These are phyloP conservation scores for Cyclostephanos tholiformis DNA, from an alignment of 108 stramenopile species.

Conservation along the genomic window DNA sequence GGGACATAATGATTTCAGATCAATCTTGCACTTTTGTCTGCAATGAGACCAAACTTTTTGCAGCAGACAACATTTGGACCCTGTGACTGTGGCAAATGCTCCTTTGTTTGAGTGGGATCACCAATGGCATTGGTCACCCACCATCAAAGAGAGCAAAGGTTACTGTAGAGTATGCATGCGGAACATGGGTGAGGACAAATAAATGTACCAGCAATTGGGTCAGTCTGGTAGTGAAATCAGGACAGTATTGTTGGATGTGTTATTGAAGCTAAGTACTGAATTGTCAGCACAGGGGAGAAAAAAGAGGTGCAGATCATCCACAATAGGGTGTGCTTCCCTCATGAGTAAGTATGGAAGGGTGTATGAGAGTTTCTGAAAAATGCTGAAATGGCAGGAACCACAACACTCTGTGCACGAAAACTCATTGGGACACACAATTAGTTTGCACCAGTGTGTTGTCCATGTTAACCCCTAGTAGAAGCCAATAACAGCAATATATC, in stretches of 20 bases:
- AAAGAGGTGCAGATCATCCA: neutral
- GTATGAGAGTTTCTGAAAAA: too few species aligned
- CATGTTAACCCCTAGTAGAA: too few species aligned
- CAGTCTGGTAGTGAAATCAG: neutral
- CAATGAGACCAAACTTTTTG: neutral
- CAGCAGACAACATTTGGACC: neutral
- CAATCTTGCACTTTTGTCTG: neutral
- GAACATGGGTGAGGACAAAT: neutral
- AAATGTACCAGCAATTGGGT: neutral
- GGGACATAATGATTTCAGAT: conserved; percentile 7
- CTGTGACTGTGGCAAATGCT: conserved; percentile 10
- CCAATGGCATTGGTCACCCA: neutral
- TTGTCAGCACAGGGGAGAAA: neutral
- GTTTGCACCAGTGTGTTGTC: too few species aligned
- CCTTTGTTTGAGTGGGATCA: conserved; percentile 10
- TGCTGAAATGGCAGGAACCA: too few species aligned
- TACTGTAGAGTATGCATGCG: neutral
- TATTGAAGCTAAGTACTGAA: neutral
- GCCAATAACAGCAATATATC: too few species aligned
- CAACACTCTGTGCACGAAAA: too few species aligned
- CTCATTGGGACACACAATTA: too few species aligned
- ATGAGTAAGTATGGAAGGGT: too few species aligned
- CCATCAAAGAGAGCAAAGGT: neutral
- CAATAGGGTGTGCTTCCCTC: neutral
- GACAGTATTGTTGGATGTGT: neutral